Percentiles rank a stretch among this genome's conserved stretches.
Conservation (phyloP, 225 moss, liverwort and hornwort genomes). For the Asterella californica region DNA sequence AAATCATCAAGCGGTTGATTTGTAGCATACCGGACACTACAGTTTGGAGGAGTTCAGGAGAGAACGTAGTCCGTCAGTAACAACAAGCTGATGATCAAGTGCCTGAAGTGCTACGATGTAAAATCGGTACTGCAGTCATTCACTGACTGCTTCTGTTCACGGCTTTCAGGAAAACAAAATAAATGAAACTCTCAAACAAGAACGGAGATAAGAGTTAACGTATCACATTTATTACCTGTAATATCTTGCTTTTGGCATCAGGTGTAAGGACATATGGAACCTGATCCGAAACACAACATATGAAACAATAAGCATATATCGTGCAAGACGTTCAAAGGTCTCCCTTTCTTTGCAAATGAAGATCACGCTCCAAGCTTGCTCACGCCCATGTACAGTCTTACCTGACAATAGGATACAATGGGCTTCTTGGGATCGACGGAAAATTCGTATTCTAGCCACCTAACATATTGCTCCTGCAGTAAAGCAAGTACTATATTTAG, state of each 20-base stretch:
- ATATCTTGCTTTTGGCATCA: conserved; percentile 71
- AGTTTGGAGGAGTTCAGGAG: not conserved
- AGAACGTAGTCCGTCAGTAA: not conserved
- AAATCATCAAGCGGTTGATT: not conserved
- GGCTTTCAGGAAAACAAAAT: not conserved
- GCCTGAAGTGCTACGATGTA: not conserved
- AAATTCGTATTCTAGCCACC: conserved; percentile 27
- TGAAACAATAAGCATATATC: not conserved
- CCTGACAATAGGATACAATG: conserved; percentile 45
- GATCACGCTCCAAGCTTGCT: not conserved
- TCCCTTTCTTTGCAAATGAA: not conserved
- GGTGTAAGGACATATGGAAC: conserved; percentile 59
- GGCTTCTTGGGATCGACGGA: conserved; percentile 21
- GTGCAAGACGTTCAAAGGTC: not conserved
- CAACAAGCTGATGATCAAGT: not conserved
- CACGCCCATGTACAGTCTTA: not conserved
- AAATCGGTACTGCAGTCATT: not conserved
- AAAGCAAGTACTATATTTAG: not conserved
- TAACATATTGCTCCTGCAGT: conserved; percentile 40
- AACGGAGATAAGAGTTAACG: not conserved
- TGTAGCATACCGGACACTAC: not conserved
- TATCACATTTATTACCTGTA: conserved; percentile 44
- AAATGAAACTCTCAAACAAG: not conserved
- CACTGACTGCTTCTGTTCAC: not conserved
- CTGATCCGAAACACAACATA: conserved; percentile 28